These are phyloP conservation scores for Gonium pectorale DNA, from an alignment of 139 green algal genomes.

Conservation along the genomic window DNA sequence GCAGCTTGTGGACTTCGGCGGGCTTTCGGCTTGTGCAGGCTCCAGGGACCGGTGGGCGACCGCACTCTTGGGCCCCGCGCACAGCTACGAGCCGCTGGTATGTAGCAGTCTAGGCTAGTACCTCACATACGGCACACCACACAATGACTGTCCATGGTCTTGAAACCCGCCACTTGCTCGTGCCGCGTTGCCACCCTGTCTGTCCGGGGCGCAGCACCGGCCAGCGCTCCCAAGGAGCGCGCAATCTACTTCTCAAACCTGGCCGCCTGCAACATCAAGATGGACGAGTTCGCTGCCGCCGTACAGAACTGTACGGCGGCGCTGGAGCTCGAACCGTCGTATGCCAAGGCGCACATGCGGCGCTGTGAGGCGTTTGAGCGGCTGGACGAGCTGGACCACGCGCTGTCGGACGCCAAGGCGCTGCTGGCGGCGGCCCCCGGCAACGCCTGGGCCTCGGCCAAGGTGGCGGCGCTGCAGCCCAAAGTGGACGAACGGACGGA, in stretches of 20 bases:
- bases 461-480: constrained; percentile 74
- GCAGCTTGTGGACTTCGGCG: too few relatives aligned
- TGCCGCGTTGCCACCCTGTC: too few relatives aligned
- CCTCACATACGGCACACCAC: neutral
- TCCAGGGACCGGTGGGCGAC: too few relatives aligned
- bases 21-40: too few relatives aligned
- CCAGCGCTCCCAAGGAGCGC: constrained; percentile 47
- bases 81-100: too few relatives aligned
- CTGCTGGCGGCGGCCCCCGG: constrained; percentile 78
- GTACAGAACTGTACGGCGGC: constrained; percentile 66
- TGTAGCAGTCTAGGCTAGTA: too few relatives aligned
- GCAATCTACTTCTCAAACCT: constrained; percentile 82
- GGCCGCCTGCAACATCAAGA: constrained; percentile 78
- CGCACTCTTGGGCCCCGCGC: too few relatives aligned
- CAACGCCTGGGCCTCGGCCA: constrained; percentile 61
- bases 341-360: constrained; percentile 87
- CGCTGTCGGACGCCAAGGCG: constrained; percentile 78
- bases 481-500: constrained; percentile 86
- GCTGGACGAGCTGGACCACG: constrained; percentile 87
- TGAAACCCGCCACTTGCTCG: neutral
- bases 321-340: constrained; percentile 65
- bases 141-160: too few relatives aligned
- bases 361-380: constrained; percentile 79
- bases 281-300: constrained; percentile 61
- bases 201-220: constrained; percentile 53